Evolutionary conservation across 495 filamentous ascomycete genomes (phyloP), one percentile per base, ranked within the genome.

Genomic region (Talaromyces thailandensis): DNA sequence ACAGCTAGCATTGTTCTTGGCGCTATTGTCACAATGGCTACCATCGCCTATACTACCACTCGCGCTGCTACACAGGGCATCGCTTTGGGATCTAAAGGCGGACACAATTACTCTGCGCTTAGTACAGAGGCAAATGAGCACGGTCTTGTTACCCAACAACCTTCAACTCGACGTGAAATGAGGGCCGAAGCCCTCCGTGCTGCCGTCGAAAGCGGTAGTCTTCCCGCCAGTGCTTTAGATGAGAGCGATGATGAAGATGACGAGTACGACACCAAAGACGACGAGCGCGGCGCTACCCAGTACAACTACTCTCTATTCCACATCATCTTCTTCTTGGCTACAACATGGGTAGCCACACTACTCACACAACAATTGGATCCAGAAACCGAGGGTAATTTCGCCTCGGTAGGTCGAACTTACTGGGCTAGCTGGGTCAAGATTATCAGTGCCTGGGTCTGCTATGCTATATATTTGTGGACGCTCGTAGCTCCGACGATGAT

Each of bases 401-500:
- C 89, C 4, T 88, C 94, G 0, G 93, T 98, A 18, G 94, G 94
- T 29, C 80, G 94, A 56, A 97, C 93, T 21, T 94, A 97, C 78
- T 96, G 93, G 86, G 94, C 94, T 23, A 96, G 91, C 75, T 98
- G 94, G 94, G 92, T 96, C 66, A 98, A 98, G 86, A 98, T 98
- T 72, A 85, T 97, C 56, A 96, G 92, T 76, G 87, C 93, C 18
- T 98, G 94, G 94, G 87, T 94, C 53, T 98, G 95, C 75, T 98
- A 98, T 75, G 86, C 78, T 43, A 90, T 98, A 73, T 98, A 97
- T 67, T 80, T 84, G 45, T 98, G 94, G 94, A 96, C 91, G 25
- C 72, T 98, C 67, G 76, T 95, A 53, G 94, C 95, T 45, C 94
- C 94, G 8, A 81, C 93, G 40, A 66, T 93, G 25, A 68, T 98